Evolutionary conservation across 805 yeast species (phyloP).

Genomic region (Debaryomyces castellii): DNA sequence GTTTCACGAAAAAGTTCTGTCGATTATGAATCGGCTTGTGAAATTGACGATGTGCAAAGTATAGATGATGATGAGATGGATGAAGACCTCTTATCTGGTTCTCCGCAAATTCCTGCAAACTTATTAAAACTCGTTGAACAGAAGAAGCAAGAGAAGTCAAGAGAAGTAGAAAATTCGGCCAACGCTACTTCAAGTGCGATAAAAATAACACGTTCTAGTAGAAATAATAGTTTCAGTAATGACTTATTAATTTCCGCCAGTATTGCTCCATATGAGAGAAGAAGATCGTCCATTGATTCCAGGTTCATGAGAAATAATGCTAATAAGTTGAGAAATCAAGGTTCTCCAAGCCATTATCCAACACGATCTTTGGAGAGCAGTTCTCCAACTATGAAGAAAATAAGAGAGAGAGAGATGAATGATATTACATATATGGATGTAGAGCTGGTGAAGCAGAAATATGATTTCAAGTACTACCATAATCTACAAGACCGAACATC

Average conservation of each 20-base stretch:
- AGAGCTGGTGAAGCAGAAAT: constrained; percentile 18
- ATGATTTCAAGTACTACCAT: constrained; percentile 41
- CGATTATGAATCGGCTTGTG: constrained; percentile 20
- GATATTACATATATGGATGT: constrained; percentile 7
- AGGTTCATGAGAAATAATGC: constrained; percentile 22
- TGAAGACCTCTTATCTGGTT: constrained; percentile 51
- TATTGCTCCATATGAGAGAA: constrained; percentile 19
- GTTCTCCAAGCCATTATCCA: background rate
- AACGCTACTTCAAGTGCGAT: constrained; percentile 27
- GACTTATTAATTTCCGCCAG: constrained; percentile 18
- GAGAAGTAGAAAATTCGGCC: constrained; percentile 26
- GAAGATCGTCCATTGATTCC: constrained; percentile 35
- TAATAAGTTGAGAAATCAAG: constrained; percentile 15
- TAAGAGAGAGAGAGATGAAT: constrained; percentile 2
- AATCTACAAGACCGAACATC: constrained; percentile 31
- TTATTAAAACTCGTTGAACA: constrained; percentile 54
- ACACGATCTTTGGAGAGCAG: constrained; percentile 4
- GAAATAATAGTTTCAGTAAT: constrained; percentile 22
- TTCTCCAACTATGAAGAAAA: background rate
- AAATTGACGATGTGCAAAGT: constrained; percentile 22
- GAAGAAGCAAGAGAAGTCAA: constrained; percentile 37
- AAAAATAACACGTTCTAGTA: constrained; percentile 13
- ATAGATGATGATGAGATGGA: constrained; percentile 44
- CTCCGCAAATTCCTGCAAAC: constrained; percentile 70
- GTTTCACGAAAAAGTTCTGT: constrained; percentile 2